phyloP scores from a whole-genome alignment of 441 rosid genomes.

The Oxalis stricta region DNA sequence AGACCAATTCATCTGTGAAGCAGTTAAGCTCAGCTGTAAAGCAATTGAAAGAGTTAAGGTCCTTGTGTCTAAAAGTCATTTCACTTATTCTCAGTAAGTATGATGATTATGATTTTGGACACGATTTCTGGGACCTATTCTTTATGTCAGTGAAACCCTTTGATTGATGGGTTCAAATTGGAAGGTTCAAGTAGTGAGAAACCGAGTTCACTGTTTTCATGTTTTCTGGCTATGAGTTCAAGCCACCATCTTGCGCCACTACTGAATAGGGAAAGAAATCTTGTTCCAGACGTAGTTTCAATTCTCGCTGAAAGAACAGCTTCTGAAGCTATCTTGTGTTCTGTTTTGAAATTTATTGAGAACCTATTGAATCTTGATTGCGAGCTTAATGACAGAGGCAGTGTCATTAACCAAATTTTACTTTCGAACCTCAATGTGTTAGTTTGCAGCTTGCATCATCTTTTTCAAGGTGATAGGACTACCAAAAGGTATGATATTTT shows the following conservation, averaged over 20 bases:
- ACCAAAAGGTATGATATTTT: slow-evolving; percentile 46
- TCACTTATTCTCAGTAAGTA: slow-evolving; percentile 66
- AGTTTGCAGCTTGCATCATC: slow-evolving; percentile 56
- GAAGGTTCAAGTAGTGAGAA: slow-evolving; percentile 95
- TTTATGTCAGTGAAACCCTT: slow-evolving; percentile 61
- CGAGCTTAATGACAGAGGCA: slow-evolving; percentile 39
- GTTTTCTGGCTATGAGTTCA: slow-evolving; percentile 89
- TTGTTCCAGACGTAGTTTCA: slow-evolving; percentile 74
- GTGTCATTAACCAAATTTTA: slow-evolving; percentile 29
- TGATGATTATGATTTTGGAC: slow-evolving; percentile 64
- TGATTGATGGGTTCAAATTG: slow-evolving; percentile 67
- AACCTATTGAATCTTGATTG: slow-evolving; percentile 65
- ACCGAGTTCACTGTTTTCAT: slow-evolving; percentile 82
- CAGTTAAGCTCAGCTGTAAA: slow-evolving; percentile 40
- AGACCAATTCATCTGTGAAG: slow-evolving; percentile 41
- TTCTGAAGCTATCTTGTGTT: slow-evolving; percentile 63
- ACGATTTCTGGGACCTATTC: slow-evolving; percentile 79
- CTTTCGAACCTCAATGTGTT: slow-evolving; percentile 51
- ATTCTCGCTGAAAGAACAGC: slow-evolving; percentile 60
- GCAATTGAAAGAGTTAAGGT: slow-evolving; percentile 77
- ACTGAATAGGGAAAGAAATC: slow-evolving; percentile 50
- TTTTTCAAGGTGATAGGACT: slow-evolving; percentile 36
- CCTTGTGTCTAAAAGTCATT: slow-evolving; percentile 68
- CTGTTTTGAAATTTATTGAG: slow-evolving; percentile 63
- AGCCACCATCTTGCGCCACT: slow-evolving; percentile 47